Percentiles rank a stretch among this genome's conserved stretches.
phyloP scores from a whole-genome alignment of 345 rosid species.

The Aurinia saxatilis region DNA sequence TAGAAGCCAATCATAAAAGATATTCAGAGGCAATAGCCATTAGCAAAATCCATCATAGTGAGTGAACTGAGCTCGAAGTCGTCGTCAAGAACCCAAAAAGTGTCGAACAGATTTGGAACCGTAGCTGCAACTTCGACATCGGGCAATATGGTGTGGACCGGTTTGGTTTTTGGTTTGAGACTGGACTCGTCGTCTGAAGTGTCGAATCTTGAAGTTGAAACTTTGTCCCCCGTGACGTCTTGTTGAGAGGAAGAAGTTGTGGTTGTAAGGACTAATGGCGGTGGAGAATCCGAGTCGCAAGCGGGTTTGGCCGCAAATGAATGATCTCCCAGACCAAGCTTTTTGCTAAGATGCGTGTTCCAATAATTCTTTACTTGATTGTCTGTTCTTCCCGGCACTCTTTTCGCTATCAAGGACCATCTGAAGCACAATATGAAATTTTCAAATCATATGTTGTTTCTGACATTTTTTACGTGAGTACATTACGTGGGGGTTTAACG shows the following conservation, averaged over 20 bases:
- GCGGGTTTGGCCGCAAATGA: background rate
- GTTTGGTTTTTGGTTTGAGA: constrained; percentile 12
- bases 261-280: constrained; percentile 6
- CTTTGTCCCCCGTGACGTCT: background rate
- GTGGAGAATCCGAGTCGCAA: background rate
- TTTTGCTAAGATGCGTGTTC: constrained; percentile 35
- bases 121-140: constrained; percentile 17
- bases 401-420: constrained; percentile 40
- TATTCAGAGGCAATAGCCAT: constrained; percentile 27
- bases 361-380: constrained; percentile 46
- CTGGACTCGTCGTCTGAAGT: background rate
- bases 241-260: constrained; percentile 13
- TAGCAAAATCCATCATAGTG: constrained; percentile 34
- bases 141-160: background rate
- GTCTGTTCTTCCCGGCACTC: constrained; percentile 46
- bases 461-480: background rate
- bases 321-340: constrained; percentile 30
- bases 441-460: too few relatives aligned
- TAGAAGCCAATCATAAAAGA: background rate
- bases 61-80: constrained; percentile 31
- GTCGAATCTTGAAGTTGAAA: background rate
- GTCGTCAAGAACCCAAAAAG: constrained; percentile 37
- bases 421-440: background rate
- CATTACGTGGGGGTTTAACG: too few relatives aligned
- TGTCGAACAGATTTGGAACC: constrained; percentile 15